These are phyloP conservation scores for Chenopodium album DNA, from an alignment of 148 eudicot genomes.

Conservation along the genomic window DNA sequence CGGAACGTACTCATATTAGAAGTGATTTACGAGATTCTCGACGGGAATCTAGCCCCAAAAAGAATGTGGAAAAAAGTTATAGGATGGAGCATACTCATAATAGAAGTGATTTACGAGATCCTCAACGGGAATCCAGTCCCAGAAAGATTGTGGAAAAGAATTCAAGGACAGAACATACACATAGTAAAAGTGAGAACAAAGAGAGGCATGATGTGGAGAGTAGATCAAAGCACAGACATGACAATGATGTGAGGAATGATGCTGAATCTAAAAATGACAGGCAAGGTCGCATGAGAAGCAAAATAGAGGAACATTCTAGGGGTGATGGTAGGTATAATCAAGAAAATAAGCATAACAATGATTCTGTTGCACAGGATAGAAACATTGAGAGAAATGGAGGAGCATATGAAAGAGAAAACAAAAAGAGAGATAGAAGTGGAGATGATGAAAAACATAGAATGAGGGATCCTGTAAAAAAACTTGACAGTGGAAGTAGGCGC, in stretches of 20 bases:
- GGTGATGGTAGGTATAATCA: slow-evolving; percentile 41
- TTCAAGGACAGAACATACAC: slow-evolving; percentile 31
- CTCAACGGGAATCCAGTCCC: slow-evolving; percentile 37
- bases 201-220: slow-evolving; percentile 37
- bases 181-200: slow-evolving; percentile 35
- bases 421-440: slow-evolving; percentile 47
- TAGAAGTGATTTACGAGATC: slow-evolving; percentile 33
- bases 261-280: slow-evolving; percentile 35
- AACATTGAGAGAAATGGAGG: slow-evolving; percentile 33
- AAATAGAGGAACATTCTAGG: slow-evolving; percentile 34
- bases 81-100: slow-evolving; percentile 34
- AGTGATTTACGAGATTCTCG: not conserved
- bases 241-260: slow-evolving; percentile 19
- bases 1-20: not conserved
- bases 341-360: slow-evolving; percentile 42
- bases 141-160: slow-evolving; percentile 41
- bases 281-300: slow-evolving; percentile 39
- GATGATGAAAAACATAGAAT: slow-evolving; percentile 51
- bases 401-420: slow-evolving; percentile 50
- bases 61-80: slow-evolving; percentile 37
- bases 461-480: slow-evolving; percentile 42
- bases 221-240: slow-evolving; percentile 36
- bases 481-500: slow-evolving; percentile 47
- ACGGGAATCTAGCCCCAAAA: slow-evolving; percentile 35
- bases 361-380: slow-evolving; percentile 31